phyloP scores from a whole-genome alignment of 2,329 filamentous ascomycete species.

The Claviceps maximensis region DNA sequence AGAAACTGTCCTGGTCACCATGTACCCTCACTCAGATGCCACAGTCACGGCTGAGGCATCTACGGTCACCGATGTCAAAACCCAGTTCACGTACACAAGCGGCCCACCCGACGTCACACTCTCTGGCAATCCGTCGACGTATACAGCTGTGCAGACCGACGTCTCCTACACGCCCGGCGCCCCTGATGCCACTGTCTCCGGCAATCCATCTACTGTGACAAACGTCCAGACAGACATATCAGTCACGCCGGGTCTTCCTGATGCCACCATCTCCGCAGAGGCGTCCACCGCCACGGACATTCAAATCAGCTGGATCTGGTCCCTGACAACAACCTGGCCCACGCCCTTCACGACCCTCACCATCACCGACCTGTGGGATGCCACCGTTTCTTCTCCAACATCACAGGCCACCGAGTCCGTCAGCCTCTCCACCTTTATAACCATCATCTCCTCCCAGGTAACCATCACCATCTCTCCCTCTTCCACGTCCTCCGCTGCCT shows the following conservation, averaged over 20 bases:
- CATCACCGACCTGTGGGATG: constrained; percentile 18
- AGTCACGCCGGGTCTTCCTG: constrained; percentile 17
- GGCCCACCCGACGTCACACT: constrained; percentile 16
- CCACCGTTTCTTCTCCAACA: constrained; percentile 1
- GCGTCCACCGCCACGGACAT: constrained; percentile 19
- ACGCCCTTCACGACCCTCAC: constrained; percentile 14
- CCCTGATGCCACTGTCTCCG: constrained; percentile 17
- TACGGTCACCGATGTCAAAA: constrained; percentile 14
- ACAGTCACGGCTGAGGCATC: constrained; percentile 14
- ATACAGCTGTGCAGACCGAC: constrained; percentile 12
- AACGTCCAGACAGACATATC: constrained; percentile 16
- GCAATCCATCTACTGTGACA: constrained; percentile 17
- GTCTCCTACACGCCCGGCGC: constrained; percentile 12
- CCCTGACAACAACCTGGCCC: constrained; percentile 7
- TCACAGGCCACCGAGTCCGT: not conserved
- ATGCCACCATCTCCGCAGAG: constrained; percentile 19
- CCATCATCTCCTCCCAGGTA: constrained; percentile 11
- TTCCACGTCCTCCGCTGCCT: not conserved
- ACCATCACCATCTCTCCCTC: constrained; percentile 13
- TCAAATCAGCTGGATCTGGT: constrained; percentile 13
- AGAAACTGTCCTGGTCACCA: constrained; percentile 5
- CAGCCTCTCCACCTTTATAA: constrained; percentile 11
- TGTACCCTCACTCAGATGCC: constrained; percentile 10
- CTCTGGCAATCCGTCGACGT: constrained; percentile 13
- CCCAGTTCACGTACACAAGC: constrained; percentile 12